Conservation (phyloP, 2,329 filamentous ascomycete species). For the Calonectria multiphialidica region DNA sequence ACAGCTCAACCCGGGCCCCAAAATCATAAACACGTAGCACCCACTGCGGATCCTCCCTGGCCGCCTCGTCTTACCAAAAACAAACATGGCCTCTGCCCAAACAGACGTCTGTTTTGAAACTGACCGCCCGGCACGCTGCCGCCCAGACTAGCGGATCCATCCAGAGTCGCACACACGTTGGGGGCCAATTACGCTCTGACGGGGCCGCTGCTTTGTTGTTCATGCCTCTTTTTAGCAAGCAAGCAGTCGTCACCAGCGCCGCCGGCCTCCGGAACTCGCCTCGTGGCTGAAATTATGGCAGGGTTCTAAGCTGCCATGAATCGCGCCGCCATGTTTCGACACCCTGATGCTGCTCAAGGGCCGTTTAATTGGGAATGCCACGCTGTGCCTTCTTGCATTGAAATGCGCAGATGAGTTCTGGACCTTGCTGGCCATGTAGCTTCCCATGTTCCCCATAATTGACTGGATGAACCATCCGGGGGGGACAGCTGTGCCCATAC, state of each 20-base stretch:
- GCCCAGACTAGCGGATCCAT: not conserved
- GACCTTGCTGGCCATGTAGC: not conserved
- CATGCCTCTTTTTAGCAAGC: not conserved
- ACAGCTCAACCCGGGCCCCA: not conserved
- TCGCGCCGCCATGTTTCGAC: not conserved
- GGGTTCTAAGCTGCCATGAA: not conserved
- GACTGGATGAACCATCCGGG: not conserved
- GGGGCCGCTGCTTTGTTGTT: not conserved
- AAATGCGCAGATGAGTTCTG: not conserved
- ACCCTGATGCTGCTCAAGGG: not conserved
- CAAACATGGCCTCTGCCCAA: not conserved
- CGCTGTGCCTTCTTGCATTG: conserved; percentile 4
- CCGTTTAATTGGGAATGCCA: conserved; percentile 3
- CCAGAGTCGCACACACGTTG: not conserved
- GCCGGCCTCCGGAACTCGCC: not conserved
- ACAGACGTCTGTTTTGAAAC: not conserved
- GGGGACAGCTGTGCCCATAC: not conserved
- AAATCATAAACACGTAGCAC: not conserved
- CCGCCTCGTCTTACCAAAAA: not conserved
- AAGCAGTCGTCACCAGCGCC: too few species aligned
- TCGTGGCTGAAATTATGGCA: too few species aligned
- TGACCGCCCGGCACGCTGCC: not conserved
- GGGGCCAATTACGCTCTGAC: not conserved
- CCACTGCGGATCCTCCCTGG: not conserved
- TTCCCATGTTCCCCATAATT: not conserved